phyloP scores from a whole-genome alignment of 805 yeast genomes.

The Grigorovia jiainica region DNA sequence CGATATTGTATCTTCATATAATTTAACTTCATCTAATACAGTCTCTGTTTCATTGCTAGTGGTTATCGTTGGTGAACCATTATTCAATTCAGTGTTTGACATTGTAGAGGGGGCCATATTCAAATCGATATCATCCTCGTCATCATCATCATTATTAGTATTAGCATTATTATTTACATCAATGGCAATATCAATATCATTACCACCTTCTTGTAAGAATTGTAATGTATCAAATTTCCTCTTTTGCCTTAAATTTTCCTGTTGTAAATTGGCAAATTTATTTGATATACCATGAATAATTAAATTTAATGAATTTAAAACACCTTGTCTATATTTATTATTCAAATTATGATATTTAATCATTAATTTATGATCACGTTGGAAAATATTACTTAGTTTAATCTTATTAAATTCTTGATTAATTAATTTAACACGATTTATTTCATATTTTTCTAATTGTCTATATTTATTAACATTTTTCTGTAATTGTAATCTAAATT shows the following conservation, averaged over 20 bases:
- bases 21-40: constrained; percentile 27
- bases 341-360: constrained; percentile 29
- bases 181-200: no score
- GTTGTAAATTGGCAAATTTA: constrained; percentile 40
- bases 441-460: constrained; percentile 43
- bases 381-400: constrained; percentile 10
- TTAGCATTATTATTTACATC: no score
- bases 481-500: constrained; percentile 43
- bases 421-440: constrained; percentile 30
- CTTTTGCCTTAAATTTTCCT: constrained; percentile 33
- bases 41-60: constrained; percentile 10
- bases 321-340: constrained; percentile 38
- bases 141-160: no score
- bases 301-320: constrained; percentile 40
- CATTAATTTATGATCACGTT: background rate
- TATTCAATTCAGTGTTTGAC: no score
- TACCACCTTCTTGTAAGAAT: constrained; percentile 7
- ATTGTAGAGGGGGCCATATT: no score
- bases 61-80: background rate
- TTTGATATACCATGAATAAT: constrained; percentile 35
- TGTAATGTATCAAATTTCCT: constrained; percentile 27
- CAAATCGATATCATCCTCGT: no score
- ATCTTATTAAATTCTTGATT: constrained; percentile 15
- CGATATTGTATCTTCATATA: constrained; percentile 29
- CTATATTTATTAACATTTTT: constrained; percentile 43